Percentiles rank a stretch among this genome's conserved stretches.
Conservation (phyloP, 176 grass and related monocot genomes). For the Elaeis guineensis region DNA sequence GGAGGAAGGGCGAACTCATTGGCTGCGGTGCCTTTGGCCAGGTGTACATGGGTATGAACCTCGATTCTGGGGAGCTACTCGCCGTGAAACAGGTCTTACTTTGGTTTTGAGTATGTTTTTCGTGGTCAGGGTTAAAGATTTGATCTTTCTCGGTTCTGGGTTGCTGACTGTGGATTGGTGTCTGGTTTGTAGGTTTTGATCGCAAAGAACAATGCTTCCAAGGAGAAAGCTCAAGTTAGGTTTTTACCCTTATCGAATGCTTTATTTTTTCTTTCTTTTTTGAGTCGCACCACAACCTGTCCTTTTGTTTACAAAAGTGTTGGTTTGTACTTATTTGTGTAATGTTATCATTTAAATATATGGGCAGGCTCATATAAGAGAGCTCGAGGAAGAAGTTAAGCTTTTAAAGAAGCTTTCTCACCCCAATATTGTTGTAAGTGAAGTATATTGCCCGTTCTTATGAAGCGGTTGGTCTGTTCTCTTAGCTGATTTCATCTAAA, state of each 20-base stretch:
- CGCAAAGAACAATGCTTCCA: constrained; percentile 63
- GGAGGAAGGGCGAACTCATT: constrained; percentile 88
- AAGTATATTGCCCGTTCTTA: constrained; percentile 4
- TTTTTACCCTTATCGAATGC: background rate
- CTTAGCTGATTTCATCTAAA: too few species aligned
- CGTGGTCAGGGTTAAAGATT: background rate
- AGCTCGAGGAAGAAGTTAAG: constrained; percentile 98
- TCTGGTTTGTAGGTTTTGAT: constrained; percentile 65
- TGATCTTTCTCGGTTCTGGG: background rate
- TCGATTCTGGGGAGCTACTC: constrained; percentile 92
- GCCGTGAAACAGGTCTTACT: constrained; percentile 75
- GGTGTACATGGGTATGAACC: constrained; percentile 98
- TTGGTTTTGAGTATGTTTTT: background rate
- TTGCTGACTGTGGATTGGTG: background rate
- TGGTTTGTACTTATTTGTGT: background rate
- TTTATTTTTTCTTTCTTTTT: too few species aligned
- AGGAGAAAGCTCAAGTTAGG: constrained; percentile 92
- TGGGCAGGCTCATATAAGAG: constrained; percentile 75
- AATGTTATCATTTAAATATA: constrained; percentile 4
- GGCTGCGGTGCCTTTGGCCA: constrained; percentile 82
- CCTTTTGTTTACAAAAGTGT: background rate
- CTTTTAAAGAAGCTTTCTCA: constrained; percentile 90
- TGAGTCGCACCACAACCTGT: background rate
- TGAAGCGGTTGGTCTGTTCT: background rate
- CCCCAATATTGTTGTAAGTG: constrained; percentile 94